phyloP scores from a whole-genome alignment of 768 basidiomycete genomes.

The Trichaptum fuscoviolaceum region DNA sequence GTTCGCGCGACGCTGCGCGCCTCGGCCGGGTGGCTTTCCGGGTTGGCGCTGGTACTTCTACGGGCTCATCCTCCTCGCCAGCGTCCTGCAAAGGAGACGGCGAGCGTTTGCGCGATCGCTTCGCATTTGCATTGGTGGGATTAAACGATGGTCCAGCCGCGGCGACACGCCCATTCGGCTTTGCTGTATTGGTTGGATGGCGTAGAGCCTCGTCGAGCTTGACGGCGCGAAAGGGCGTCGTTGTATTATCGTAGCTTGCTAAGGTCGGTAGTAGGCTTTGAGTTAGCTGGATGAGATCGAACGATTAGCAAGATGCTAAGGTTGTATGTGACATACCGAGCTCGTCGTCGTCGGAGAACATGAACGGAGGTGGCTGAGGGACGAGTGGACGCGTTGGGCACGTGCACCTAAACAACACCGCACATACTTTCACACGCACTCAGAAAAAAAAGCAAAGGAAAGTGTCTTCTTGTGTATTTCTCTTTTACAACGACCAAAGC shows the following conservation, averaged over 20 bases:
- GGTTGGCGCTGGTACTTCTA: conserved; percentile 11
- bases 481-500: background rate
- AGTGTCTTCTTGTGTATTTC: no score
- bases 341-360: conserved; percentile 14
- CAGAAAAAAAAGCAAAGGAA: background rate
- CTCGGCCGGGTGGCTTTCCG: background rate
- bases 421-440: background rate
- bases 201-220: conserved; percentile 17
- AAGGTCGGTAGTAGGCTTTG: conserved; percentile 2
- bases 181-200: conserved; percentile 12
- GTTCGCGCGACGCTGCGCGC: conserved; percentile 1
- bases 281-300: conserved; percentile 15
- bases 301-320: background rate
- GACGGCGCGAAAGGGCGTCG: conserved; percentile 17
- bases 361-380: background rate
- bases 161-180: conserved; percentile 19
- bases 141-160: conserved; percentile 16
- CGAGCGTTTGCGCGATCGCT: conserved; percentile 11
- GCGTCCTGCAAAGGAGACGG: conserved; percentile 15
- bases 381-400: background rate
- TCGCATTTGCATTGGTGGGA: conserved; percentile 10
- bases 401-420: background rate
- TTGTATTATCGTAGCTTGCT: conserved; percentile 26
- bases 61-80: conserved; percentile 15
- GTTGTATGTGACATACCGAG: conserved; percentile 12